Evolutionary conservation across 1,284 basidiomycete species (phyloP).

Genomic region (Vanrija sp.): DNA sequence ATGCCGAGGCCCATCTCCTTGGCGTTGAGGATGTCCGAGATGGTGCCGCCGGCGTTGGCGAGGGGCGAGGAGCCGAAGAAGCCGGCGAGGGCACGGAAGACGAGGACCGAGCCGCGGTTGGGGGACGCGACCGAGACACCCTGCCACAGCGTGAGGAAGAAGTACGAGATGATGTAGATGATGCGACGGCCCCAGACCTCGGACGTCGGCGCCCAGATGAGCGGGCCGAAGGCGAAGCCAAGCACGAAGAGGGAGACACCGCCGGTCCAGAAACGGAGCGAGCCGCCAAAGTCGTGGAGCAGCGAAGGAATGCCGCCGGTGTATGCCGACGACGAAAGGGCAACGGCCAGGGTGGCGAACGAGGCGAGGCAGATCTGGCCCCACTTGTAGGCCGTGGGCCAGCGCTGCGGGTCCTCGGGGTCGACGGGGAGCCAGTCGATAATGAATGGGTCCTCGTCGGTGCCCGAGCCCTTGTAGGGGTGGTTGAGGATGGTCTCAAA

Average conservation of each 20-base stretch:
- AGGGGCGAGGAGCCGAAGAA: slow-evolving; percentile 46
- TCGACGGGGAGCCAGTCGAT: slow-evolving; percentile 42
- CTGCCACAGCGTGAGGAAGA: slow-evolving; percentile 38
- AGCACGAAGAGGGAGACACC: slow-evolving; percentile 39
- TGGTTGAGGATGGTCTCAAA: slow-evolving; percentile 43
- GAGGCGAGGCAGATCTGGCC: slow-evolving; percentile 23
- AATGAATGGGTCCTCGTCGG: slow-evolving; percentile 46
- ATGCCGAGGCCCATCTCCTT: slow-evolving; percentile 42
- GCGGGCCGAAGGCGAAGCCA: slow-evolving; percentile 42
- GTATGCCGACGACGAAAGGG: slow-evolving; percentile 35
- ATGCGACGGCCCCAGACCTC: slow-evolving; percentile 58
- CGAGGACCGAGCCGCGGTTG: slow-evolving; percentile 31
- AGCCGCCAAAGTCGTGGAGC: slow-evolving; percentile 25
- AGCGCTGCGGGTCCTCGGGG: slow-evolving; percentile 39
- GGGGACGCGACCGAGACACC: slow-evolving; percentile 29
- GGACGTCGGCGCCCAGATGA: slow-evolving; percentile 50
- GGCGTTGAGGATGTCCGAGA: slow-evolving; percentile 42
- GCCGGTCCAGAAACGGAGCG: slow-evolving; percentile 26
- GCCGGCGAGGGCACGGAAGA: slow-evolving; percentile 43
- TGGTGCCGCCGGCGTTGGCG: slow-evolving; percentile 45
- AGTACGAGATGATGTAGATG: slow-evolving; percentile 59
- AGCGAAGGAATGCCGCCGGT: slow-evolving; percentile 28
- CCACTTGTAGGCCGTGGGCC: slow-evolving; percentile 36
- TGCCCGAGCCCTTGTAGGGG: slow-evolving; percentile 47
- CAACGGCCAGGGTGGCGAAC: slow-evolving; percentile 36